A percentile compares a stretch with the other conserved stretches of the same genome.
These are phyloP conservation scores for Termitomyces sp. DNA, from an alignment of 768 basidiomycete genomes.

Conservation along the genomic window DNA sequence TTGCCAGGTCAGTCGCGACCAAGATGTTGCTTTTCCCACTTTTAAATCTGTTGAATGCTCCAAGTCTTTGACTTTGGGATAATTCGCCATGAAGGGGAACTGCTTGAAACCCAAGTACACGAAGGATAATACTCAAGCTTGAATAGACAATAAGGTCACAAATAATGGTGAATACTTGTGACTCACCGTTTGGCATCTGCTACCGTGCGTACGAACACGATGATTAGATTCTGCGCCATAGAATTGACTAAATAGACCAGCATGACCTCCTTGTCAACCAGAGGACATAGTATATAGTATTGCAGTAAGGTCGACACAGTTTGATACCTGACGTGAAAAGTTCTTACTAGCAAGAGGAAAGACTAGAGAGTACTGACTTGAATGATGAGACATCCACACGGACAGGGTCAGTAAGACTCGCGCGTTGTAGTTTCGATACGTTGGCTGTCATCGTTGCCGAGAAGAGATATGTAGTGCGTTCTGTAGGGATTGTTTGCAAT, in stretches of 20 bases:
- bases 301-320: conserved; percentile 94
- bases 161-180: not conserved
- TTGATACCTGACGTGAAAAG: too few relatives aligned
- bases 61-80: conserved; percentile 86
- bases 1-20: conserved; percentile 96
- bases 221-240: conserved; percentile 85
- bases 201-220: conserved; percentile 93
- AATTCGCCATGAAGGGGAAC: conserved; percentile 94
- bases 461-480: conserved; percentile 90
- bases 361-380: too few relatives aligned
- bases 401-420: conserved; percentile 87
- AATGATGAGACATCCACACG: conserved; percentile 80
- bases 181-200: conserved; percentile 79
- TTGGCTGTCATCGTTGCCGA: conserved; percentile 98
- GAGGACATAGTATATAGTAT: conserved; percentile 89
- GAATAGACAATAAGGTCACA: not conserved
- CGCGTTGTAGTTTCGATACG: conserved; percentile 90
- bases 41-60: conserved; percentile 91
- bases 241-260: conserved; percentile 85
- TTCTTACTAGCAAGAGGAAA: too few relatives aligned
- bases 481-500: conserved; percentile 84
- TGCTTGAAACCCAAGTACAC: conserved; percentile 89
- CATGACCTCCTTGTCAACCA: conserved; percentile 85
- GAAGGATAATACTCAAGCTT: conserved; percentile 81
- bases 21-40: conserved; percentile 82